A percentile compares a stretch with the other conserved stretches of the same genome.
Evolutionary conservation across 345 rosid species (phyloP).

Genomic region (Eucalyptus shirleyi): DNA sequence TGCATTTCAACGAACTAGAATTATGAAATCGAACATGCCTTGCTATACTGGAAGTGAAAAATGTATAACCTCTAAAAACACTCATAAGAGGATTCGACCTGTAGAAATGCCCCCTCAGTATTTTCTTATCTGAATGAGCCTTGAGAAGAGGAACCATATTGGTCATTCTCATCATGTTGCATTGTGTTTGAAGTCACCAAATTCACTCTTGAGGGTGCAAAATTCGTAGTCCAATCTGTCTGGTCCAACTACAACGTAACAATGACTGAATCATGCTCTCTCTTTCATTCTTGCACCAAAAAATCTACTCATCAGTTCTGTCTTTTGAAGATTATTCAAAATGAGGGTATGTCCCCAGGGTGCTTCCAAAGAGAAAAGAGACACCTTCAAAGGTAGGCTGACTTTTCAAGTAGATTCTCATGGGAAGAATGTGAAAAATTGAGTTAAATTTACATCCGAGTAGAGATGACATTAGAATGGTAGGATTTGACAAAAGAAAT

Average conservation of each 20-base stretch:
- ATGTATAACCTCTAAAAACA: background rate
- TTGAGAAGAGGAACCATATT: background rate
- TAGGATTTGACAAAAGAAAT: background rate
- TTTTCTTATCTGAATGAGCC: background rate
- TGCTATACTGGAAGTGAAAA: background rate
- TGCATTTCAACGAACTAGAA: background rate
- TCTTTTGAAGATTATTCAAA: background rate
- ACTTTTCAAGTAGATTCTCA: background rate
- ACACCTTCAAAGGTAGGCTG: background rate
- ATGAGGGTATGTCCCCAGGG: background rate
- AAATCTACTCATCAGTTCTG: background rate
- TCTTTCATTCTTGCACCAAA: background rate
- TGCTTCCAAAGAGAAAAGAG: background rate
- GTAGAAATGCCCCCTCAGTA: background rate
- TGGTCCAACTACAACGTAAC: background rate
- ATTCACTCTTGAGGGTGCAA: background rate
- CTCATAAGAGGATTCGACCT: background rate
- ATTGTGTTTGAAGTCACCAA: background rate
- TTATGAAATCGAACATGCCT: background rate
- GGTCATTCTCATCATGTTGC: background rate
- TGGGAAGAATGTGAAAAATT: background rate
- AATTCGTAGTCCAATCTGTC: background rate
- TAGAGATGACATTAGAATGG: background rate
- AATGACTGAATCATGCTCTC: background rate
- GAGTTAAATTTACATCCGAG: background rate